Base-by-base conservation (phyloP, 345 rosid genomes). In the Geranium rotundifolium region DNA sequence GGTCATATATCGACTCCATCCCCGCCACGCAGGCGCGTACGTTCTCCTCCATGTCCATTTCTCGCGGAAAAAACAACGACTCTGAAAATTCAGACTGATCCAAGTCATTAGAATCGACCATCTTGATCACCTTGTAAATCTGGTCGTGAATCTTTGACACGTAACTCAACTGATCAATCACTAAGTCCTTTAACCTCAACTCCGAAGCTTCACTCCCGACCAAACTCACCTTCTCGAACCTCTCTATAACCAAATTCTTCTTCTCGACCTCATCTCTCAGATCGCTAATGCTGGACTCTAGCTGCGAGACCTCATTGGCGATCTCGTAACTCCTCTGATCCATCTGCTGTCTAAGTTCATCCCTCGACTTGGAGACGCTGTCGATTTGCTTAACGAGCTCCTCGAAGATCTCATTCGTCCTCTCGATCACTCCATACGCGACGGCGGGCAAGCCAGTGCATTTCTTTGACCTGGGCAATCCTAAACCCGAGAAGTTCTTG, bases 301-400 rank as follows among this genome's bases (percentile, higher is more conserved):
- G 88, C 81, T 90, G 89, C 17, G 97, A 95, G 74, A 95, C 97
- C 75, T 95, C 99, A 61, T 90, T 88, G 37, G 99, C 99, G 65
- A 95, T 90, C 81, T 90, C 97, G 64, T 86, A 95, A 68, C 90
- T 95, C 63, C 99, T 80, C 72, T 90, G 95, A 60, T 86, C 99
- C 74, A 95, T 81, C 75, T 85, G 95, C 71, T 84, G 92, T 72
- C 97, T 90, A 8, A 83, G 91, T 58, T 90, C 95, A 65, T 95
- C 81, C 54, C 96, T 84, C 14, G 96, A 82, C 76, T 86, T 95
- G 0, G 76, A 65, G 1, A 81, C 66, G 15, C 64, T 50, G 68
- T 88, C 89, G 0, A 86, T 69, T 82, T 90, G 96, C 75, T 63
- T 82, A 73, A 85, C 72, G 9, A 95, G 89, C 83, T 95, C 99